phyloP scores from a whole-genome alignment of 495 filamentous ascomycete genomes.

The Xanthoparmelia taractica region DNA sequence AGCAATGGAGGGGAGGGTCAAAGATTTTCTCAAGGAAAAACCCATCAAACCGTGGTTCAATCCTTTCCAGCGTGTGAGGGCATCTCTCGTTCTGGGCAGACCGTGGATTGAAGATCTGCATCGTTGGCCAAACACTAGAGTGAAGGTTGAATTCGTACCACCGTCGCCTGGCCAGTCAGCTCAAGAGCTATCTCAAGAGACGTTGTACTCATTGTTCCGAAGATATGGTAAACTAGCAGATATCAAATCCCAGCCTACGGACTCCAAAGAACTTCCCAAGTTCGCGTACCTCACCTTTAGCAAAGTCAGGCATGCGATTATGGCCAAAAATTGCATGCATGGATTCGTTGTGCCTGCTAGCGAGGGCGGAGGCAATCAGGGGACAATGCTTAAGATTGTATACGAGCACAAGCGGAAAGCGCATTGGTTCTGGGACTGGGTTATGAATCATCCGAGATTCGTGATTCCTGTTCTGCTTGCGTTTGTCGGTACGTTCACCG shows the following conservation, averaged over 20 bases:
- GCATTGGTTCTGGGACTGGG: slow-evolving; percentile 79
- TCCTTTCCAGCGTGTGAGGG: slow-evolving; percentile 63
- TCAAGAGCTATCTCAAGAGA: slow-evolving; percentile 77
- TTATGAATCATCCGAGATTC: slow-evolving; percentile 80
- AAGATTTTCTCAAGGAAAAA: slow-evolving; percentile 53
- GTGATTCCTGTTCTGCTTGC: slow-evolving; percentile 78
- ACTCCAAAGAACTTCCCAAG: slow-evolving; percentile 73
- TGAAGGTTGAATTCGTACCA: slow-evolving; percentile 80
- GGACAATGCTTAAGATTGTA: slow-evolving; percentile 66
- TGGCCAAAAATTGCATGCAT: slow-evolving; percentile 90
- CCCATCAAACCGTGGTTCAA: slow-evolving; percentile 83
- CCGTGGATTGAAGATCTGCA: slow-evolving; percentile 94
- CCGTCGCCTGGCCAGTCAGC: slow-evolving; percentile 54
- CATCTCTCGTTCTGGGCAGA: slow-evolving; percentile 65
- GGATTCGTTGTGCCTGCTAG: slow-evolving; percentile 60
- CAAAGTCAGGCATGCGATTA: slow-evolving; percentile 61
- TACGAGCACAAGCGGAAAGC: slow-evolving; percentile 71
- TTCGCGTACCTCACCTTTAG: slow-evolving; percentile 74
- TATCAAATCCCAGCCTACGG: slow-evolving; percentile 67
- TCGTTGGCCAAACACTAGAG: slow-evolving; percentile 62
- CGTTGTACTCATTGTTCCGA: slow-evolving; percentile 78
- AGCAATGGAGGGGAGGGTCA: slow-evolving; percentile 52
- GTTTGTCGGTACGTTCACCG: slow-evolving; percentile 71
- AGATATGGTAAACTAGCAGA: slow-evolving; percentile 81
- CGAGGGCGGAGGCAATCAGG: slow-evolving; percentile 61